phyloP scores from a whole-genome alignment of 75 land plant genomes.

The Selaginella tamariscina region DNA sequence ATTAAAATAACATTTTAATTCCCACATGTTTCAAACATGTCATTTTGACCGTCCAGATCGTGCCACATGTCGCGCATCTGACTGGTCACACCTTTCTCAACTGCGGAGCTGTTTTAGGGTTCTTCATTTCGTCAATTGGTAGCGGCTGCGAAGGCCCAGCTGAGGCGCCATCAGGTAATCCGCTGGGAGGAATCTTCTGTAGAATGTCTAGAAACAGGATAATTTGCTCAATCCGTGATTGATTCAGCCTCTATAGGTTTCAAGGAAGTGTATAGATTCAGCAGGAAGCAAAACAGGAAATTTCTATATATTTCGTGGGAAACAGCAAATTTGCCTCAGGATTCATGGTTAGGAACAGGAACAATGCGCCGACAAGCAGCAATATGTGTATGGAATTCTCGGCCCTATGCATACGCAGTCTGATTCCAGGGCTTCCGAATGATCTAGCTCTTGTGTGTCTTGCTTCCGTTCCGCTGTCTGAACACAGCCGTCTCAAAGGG shows the following conservation, averaged over 20 bases:
- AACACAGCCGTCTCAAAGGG: slow-evolving; percentile 40
- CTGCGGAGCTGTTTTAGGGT: not conserved
- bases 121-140: too few species aligned
- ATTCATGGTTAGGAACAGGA: not conserved
- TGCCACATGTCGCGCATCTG: not conserved
- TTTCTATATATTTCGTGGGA: too few species aligned
- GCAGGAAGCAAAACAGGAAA: too few species aligned
- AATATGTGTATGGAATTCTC: not conserved
- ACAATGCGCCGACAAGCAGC: not conserved
- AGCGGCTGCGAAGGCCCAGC: too few species aligned
- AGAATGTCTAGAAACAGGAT: too few species aligned
- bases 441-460: slow-evolving; percentile 65
- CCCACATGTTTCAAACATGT: not conserved
- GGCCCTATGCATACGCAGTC: not conserved
- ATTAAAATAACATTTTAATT: too few species aligned
- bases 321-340: too few species aligned
- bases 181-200: not conserved
- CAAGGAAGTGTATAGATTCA: too few species aligned
- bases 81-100: not conserved
- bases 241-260: too few species aligned
- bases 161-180: not conserved
- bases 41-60: not conserved
- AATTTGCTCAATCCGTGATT: too few species aligned
- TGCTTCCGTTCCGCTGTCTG: slow-evolving; percentile 49
- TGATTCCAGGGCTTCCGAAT: slow-evolving; percentile 79